Evolutionary conservation across 805 yeast genomes (phyloP).

Genomic region (Suhomyces pyralidae): DNA sequence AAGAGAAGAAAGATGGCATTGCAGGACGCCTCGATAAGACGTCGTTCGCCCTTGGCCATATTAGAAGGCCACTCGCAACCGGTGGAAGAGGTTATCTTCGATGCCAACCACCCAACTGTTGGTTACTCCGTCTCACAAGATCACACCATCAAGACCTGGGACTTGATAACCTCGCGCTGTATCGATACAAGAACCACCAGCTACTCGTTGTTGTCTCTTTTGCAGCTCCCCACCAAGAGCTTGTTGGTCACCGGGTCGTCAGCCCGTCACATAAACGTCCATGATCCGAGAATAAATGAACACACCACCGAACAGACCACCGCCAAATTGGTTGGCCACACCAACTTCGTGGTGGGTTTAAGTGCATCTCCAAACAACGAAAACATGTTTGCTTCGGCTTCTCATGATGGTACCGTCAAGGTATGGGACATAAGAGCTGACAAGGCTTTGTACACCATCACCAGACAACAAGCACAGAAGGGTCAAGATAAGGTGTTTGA

Average conservation of each 20-base stretch:
- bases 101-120: conserved; percentile 67
- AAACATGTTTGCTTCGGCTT: conserved; percentile 81
- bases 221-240: conserved; percentile 63
- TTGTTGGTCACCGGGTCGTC: conserved; percentile 91
- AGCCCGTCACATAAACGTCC: conserved; percentile 93
- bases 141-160: conserved; percentile 96
- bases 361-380: conserved; percentile 73
- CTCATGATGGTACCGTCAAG: conserved; percentile 95
- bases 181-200: conserved; percentile 88
- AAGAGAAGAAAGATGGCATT: conserved; percentile 83
- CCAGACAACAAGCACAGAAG: conserved; percentile 56
- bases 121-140: conserved; percentile 95
- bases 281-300: conserved; percentile 76
- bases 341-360: conserved; percentile 82
- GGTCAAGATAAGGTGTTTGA: conserved; percentile 71
- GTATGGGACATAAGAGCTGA: conserved; percentile 95
- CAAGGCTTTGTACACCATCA: conserved; percentile 74
- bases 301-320: conserved; percentile 58
- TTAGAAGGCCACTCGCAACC: conserved; percentile 83
- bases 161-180: conserved; percentile 77
- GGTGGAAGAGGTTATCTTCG: conserved; percentile 81
- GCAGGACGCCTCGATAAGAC: conserved; percentile 69
- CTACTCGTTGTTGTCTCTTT: conserved; percentile 74
- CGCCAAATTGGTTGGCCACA: conserved; percentile 78
- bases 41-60: conserved; percentile 77